Evolutionary conservation across 2,329 filamentous ascomycete species (phyloP).

Genomic region (Lachnellula hyalina): DNA sequence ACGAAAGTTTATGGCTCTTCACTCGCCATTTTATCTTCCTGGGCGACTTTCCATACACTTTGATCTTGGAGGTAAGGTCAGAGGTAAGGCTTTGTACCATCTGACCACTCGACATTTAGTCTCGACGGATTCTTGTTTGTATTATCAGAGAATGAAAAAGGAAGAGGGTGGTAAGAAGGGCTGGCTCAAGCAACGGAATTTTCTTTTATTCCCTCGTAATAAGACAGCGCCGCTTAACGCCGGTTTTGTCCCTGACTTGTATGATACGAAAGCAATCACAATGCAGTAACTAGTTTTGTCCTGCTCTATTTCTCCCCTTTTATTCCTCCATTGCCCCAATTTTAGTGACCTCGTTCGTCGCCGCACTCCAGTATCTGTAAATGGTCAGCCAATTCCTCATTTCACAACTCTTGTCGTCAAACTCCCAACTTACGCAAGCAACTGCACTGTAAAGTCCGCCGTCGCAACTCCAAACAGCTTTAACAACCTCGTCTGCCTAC

Average conservation of each 20-base stretch:
- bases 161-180: conserved; percentile 25
- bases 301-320: conserved; percentile 1
- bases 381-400: conserved; percentile 14
- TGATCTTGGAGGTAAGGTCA: conserved; percentile 46
- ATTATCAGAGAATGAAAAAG: conserved; percentile 22
- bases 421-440: conserved; percentile 60
- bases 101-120: conserved; percentile 27
- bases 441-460: conserved; percentile 80
- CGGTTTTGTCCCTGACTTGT: conserved; percentile 27
- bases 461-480: conserved; percentile 91
- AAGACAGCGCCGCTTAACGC: conserved; percentile 31
- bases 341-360: conserved; percentile 55
- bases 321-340: conserved; percentile 43
- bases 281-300: conserved; percentile 6
- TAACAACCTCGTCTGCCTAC: conserved; percentile 84
- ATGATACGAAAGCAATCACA: conserved; percentile 29
- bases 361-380: conserved; percentile 55
- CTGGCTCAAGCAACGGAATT: conserved; percentile 24
- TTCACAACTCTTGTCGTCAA: neutral
- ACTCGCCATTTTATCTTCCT: neutral
- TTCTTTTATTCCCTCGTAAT: conserved; percentile 26
- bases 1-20: neutral
- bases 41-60: conserved; percentile 3
- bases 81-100: conserved; percentile 43
- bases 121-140: conserved; percentile 25